A percentile compares a stretch with the other conserved stretches of the same genome.
Conservation (phyloP, 2,329 filamentous ascomycete genomes). For the Colletotrichum abscissum region DNA sequence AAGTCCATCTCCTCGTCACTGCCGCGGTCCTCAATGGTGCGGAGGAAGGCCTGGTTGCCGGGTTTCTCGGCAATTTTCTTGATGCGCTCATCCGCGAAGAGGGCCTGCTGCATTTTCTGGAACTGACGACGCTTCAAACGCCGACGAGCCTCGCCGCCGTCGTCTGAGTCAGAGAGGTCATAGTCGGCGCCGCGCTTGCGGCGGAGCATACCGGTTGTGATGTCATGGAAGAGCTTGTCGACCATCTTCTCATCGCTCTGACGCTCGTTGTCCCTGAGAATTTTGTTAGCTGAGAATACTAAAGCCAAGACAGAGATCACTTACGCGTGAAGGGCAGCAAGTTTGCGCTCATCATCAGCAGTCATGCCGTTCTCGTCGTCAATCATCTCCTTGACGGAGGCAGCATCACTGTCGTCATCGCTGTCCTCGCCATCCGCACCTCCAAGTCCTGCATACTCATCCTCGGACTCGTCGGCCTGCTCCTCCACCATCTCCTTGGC, state of each 20-base stretch:
- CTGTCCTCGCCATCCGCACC: slow-evolving; percentile 89
- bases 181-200: slow-evolving; percentile 86
- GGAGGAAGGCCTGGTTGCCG: slow-evolving; percentile 90
- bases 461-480: slow-evolving; percentile 96
- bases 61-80: slow-evolving; percentile 91
- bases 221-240: slow-evolving; percentile 91
- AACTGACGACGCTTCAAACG: slow-evolving; percentile 89
- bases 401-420: slow-evolving; percentile 78
- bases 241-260: slow-evolving; percentile 87
- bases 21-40: slow-evolving; percentile 86
- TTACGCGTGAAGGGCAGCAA: slow-evolving; percentile 91
- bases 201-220: slow-evolving; percentile 88
- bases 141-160: slow-evolving; percentile 81
- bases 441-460: slow-evolving; percentile 95
- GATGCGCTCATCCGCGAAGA: slow-evolving; percentile 89
- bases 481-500: slow-evolving; percentile 91
- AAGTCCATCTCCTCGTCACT: slow-evolving; percentile 83
- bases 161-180: slow-evolving; percentile 90
- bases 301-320: slow-evolving; percentile 49
- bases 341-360: slow-evolving; percentile 80
- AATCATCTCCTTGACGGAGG: slow-evolving; percentile 85
- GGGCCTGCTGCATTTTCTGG: slow-evolving; percentile 88
- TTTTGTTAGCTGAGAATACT: slow-evolving; percentile 21
- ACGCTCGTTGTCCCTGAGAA: slow-evolving; percentile 78
- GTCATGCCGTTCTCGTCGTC: slow-evolving; percentile 80